Evolutionary conservation across 768 basidiomycete species (phyloP).

Genomic region (Pluteus cervinus): DNA sequence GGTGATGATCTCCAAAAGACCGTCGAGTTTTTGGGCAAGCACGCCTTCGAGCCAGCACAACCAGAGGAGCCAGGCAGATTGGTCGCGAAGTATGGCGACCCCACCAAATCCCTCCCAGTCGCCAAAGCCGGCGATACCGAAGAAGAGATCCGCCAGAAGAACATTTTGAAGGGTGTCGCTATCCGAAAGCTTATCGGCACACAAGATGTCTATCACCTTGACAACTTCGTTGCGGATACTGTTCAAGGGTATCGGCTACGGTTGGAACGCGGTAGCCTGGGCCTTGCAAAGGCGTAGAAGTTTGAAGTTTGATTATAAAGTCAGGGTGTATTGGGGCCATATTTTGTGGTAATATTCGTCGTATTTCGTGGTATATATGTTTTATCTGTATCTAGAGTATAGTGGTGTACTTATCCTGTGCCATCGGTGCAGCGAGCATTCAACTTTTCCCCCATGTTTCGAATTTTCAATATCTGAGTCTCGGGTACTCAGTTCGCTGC

Average conservation of each 20-base stretch:
- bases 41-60: slow-evolving; percentile 17
- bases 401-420: too few species aligned
- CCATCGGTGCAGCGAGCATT: too few species aligned
- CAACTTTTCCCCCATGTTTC: too few species aligned
- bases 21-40: slow-evolving; percentile 15
- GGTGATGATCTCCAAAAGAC: slow-evolving; percentile 13
- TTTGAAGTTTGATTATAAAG: too few species aligned
- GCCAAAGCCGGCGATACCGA: slow-evolving; percentile 8
- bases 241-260: slow-evolving; percentile 12
- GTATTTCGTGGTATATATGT: too few species aligned
- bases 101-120: slow-evolving; percentile 3
- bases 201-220: slow-evolving; percentile 16
- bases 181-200: slow-evolving; percentile 16
- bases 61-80: slow-evolving; percentile 14
- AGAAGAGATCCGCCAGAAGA: slow-evolving; percentile 8
- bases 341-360: too few species aligned
- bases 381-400: too few species aligned
- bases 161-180: slow-evolving; percentile 13
- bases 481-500: too few species aligned
- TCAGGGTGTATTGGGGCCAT: too few species aligned
- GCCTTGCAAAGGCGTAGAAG: slow-evolving; percentile 13
- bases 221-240: slow-evolving; percentile 15
- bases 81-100: slow-evolving; percentile 9
- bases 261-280: slow-evolving; percentile 13
- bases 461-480: too few species aligned